Conservation (phyloP, 176 grass and related monocot genomes). For the Rhipidocladum racemiflorum region DNA sequence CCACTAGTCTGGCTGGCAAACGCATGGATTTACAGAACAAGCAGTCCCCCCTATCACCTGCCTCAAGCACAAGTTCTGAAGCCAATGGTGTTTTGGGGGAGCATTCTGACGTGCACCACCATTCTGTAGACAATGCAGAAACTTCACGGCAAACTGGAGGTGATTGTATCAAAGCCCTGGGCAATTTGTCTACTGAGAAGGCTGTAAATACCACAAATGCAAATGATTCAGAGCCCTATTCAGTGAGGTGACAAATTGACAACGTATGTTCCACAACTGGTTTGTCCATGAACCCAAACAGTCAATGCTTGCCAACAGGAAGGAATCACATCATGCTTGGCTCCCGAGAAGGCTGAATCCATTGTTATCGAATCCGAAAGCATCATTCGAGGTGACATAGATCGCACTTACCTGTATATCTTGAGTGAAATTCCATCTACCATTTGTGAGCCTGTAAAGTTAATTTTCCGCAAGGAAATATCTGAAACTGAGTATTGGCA, state of each 20-base stretch:
- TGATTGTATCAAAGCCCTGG: slow-evolving; percentile 42
- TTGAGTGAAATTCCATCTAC: slow-evolving; percentile 40
- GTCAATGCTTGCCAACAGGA: slow-evolving; percentile 12
- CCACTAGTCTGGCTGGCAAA: slow-evolving; percentile 29
- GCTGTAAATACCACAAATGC: slow-evolving; percentile 49
- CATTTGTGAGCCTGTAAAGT: slow-evolving; percentile 62
- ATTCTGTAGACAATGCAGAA: slow-evolving; percentile 39
- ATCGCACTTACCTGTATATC: slow-evolving; percentile 47
- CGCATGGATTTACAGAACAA: slow-evolving; percentile 32
- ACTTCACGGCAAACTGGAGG: slow-evolving; percentile 34
- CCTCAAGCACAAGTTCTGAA: slow-evolving; percentile 33
- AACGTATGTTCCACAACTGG: neutral
- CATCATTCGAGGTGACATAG: slow-evolving; percentile 39
- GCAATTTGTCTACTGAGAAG: slow-evolving; percentile 53
- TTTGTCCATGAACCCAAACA: slow-evolving; percentile 10
- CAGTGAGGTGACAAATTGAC: slow-evolving; percentile 65
- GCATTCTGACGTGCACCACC: slow-evolving; percentile 33
- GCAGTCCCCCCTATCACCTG: slow-evolving; percentile 12
- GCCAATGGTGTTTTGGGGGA: slow-evolving; percentile 51
- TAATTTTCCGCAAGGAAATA: slow-evolving; percentile 64
- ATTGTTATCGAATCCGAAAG: slow-evolving; percentile 22
- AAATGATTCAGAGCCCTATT: slow-evolving; percentile 68
- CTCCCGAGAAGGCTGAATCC: slow-evolving; percentile 11
- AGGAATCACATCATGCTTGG: slow-evolving; percentile 6
- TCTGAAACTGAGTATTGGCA: slow-evolving; percentile 37